These are phyloP conservation scores for Marasmius tenuissimus DNA, from an alignment of 1,284 basidiomycete genomes.

Conservation along the genomic window DNA sequence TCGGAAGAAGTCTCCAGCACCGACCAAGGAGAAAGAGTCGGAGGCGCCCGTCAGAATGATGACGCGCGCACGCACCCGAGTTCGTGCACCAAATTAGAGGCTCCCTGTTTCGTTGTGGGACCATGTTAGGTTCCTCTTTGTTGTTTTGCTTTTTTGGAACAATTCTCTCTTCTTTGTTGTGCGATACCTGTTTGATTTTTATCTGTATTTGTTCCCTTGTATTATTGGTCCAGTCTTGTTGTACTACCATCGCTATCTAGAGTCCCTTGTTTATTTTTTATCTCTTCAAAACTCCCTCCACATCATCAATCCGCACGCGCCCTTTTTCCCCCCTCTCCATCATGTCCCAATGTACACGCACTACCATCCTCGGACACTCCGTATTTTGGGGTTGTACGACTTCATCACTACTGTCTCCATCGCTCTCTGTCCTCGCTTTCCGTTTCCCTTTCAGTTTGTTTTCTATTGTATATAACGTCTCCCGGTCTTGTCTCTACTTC, in stretches of 20 bases:
- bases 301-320: background rate
- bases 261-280: background rate
- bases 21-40: background rate
- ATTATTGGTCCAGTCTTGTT: background rate
- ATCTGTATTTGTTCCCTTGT: constrained; percentile 1
- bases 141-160: background rate
- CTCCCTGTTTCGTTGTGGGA: background rate
- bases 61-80: background rate
- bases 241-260: background rate
- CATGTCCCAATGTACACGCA: too few relatives aligned
- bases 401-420: too few relatives aligned
- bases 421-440: too few relatives aligned
- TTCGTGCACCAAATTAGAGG: background rate
- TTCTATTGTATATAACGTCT: too few relatives aligned
- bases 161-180: background rate
- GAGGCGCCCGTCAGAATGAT: background rate
- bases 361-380: too few relatives aligned
- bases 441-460: too few relatives aligned
- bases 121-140: background rate
- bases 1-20: background rate
- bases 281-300: background rate
- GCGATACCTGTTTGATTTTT: constrained; percentile 1
- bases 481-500: too few relatives aligned
- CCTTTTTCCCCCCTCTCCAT: too few relatives aligned
- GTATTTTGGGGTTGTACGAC: too few relatives aligned